Base-by-base conservation (phyloP, 2,329 filamentous ascomycete genomes). In the Moelleriella libera region DNA sequence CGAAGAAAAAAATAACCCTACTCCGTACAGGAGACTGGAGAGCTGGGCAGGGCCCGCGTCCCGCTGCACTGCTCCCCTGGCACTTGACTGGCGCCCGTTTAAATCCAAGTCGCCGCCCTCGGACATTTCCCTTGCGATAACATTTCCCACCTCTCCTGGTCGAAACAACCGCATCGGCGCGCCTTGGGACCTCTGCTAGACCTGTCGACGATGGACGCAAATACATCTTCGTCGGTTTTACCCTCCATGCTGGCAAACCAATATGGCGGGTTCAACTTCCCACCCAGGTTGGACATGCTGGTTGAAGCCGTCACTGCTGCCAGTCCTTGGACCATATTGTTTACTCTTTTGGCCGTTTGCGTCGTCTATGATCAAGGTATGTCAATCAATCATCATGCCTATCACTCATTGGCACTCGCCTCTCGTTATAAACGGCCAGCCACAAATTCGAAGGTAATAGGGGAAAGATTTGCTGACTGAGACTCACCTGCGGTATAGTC, bases 351-450 rank as follows among this genome's bases (percentile, higher is more conserved):
- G 48, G 70, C 83, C 34, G 58, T 84, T 7, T 78, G 83, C 47
- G 77, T 94, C 49, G 76, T 81, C 51, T 97, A 96, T 65, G 90
- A 97, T 67, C 90, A 97, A 71, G 72, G 90, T 95, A 73, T 64
- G 85, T 74, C 37, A 30, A 47, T 30, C 43, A 28, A 9, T 30
- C 41, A 37, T 12, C n/a, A 30, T 3, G 40, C 2, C n/a, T 4
- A 5, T 41, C 40, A n/a, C 9, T 2, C 3, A 41, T 14, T 41
- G 40, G 7, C 2, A 2, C 9, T 12, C 7, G 11, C 14, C 14
- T 4, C 9, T 7, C n/a, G 40, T 11, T 14, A 5, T 21, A 3
- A 14, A 41, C 40, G 7, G 34, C 34, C 8, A 9, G 8, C 34
- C 8, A 37, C 12, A 37, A 37, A 37, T 12, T 8, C 12, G 8